These are phyloP conservation scores for Auxenochlorella pyrenoidosa DNA, from an alignment of 139 green algal genomes.

Conservation along the genomic window DNA sequence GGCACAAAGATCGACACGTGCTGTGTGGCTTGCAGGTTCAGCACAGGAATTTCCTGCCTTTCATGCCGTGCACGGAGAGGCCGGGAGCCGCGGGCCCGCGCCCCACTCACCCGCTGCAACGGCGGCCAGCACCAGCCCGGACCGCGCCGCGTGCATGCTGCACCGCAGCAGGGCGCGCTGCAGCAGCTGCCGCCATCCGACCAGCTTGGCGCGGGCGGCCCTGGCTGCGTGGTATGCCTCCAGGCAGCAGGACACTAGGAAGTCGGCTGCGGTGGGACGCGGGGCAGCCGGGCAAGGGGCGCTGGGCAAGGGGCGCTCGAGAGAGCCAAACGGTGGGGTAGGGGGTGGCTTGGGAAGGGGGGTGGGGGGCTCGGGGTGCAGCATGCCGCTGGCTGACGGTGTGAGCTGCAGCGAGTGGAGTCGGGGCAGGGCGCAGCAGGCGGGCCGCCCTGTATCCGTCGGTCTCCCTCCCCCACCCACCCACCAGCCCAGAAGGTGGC, in stretches of 20 bases:
- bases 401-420: no score
- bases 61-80: no score
- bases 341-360: background rate
- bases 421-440: no score
- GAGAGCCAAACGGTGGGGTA: no score
- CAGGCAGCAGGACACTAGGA: background rate
- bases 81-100: no score
- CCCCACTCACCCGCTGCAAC: constrained; percentile 14
- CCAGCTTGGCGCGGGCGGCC: background rate
- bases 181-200: background rate
- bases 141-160: constrained; percentile 33
- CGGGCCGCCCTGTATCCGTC: no score
- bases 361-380: background rate
- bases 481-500: constrained; percentile 17
- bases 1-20: background rate
- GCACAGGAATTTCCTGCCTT: background rate
- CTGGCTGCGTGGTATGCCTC: background rate
- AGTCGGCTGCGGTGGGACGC: constrained; percentile 13
- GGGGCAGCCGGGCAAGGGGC: no score
- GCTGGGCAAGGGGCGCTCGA: no score
- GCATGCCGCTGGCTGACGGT: no score
- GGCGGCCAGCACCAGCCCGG: constrained; percentile 3
- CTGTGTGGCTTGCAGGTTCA: background rate
- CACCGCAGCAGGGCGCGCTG: constrained; percentile 21
- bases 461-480: background rate